These are phyloP conservation scores for Grigorovia yakushimaensis DNA, from an alignment of 805 yeast species.

Conservation along the genomic window DNA sequence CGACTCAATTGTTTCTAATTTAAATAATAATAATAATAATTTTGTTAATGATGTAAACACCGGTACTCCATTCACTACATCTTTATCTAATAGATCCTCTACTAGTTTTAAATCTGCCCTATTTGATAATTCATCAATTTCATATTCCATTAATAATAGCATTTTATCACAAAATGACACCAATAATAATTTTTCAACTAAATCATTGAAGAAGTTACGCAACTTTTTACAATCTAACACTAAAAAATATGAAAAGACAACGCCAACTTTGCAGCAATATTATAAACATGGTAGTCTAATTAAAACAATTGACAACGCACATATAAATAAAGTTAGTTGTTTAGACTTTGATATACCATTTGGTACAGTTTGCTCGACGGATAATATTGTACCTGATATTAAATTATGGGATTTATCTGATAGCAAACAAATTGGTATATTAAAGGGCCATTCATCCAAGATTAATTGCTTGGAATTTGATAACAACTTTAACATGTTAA, in stretches of 20 bases:
- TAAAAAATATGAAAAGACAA: slow-evolving; percentile 37
- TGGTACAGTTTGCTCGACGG: slow-evolving; percentile 66
- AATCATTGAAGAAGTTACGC: slow-evolving; percentile 7
- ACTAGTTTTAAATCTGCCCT: background rate
- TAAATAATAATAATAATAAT: too few species aligned
- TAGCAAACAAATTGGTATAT: slow-evolving; percentile 38
- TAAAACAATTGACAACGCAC: slow-evolving; percentile 37
- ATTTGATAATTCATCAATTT: background rate
- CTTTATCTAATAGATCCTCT: background rate
- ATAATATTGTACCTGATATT: slow-evolving; percentile 62
- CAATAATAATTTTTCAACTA: background rate
- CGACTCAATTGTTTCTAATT: too few species aligned
- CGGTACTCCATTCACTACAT: background rate
- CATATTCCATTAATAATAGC: background rate
- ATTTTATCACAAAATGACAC: background rate
- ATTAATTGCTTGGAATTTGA: slow-evolving; percentile 54
- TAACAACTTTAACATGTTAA: slow-evolving; percentile 33
- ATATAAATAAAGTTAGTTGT: slow-evolving; percentile 42
- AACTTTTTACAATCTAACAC: slow-evolving; percentile 22
- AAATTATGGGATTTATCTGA: slow-evolving; percentile 75
- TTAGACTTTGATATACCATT: slow-evolving; percentile 67
- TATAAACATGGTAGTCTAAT: slow-evolving; percentile 52
- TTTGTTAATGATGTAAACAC: too few species aligned
- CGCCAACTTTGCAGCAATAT: slow-evolving; percentile 56
- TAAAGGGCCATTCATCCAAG: slow-evolving; percentile 52